A percentile compares a stretch with the other conserved stretches of the same genome.
phyloP scores from a whole-genome alignment of 768 basidiomycete genomes.

The Leccinum fibrillosum region DNA sequence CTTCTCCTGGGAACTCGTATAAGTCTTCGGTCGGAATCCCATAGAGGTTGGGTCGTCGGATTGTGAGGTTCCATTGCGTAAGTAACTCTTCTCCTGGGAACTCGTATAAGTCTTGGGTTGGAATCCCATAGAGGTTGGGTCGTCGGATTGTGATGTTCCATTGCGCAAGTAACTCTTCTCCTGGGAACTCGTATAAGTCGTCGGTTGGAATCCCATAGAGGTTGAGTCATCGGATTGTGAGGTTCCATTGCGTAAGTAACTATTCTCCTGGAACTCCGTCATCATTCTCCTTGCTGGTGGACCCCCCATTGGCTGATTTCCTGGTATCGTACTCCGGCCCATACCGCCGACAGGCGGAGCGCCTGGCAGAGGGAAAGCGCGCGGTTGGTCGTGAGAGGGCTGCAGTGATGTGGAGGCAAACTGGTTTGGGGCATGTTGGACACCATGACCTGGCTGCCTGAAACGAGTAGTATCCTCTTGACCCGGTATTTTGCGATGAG shows the following conservation, averaged over 20 bases:
- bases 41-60: too few relatives aligned
- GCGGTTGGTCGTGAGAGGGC: slow-evolving; percentile 40
- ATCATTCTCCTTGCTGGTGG: background rate
- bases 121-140: too few relatives aligned
- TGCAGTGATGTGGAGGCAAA: slow-evolving; percentile 46
- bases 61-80: too few relatives aligned
- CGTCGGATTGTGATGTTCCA: too few relatives aligned
- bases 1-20: too few relatives aligned
- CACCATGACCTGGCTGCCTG: slow-evolving; percentile 30
- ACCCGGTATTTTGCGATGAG: slow-evolving; percentile 42
- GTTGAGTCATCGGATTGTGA: too few relatives aligned
- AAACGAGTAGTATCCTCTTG: slow-evolving; percentile 39
- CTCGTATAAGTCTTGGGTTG: too few relatives aligned
- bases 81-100: too few relatives aligned
- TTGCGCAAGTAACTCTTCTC: background rate
- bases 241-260: too few relatives aligned
- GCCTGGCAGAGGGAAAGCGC: slow-evolving; percentile 43
- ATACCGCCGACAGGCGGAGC: slow-evolving; percentile 17
- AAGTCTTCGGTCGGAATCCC: too few relatives aligned
- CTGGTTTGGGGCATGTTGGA: slow-evolving; percentile 38
- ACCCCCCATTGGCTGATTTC: background rate
- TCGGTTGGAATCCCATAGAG: too few relatives aligned
- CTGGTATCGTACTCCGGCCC: background rate
- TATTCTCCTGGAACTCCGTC: background rate
- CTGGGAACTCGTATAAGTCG: background rate